Percentiles rank a stretch among this genome's conserved stretches.
Conservation (phyloP, 2,329 filamentous ascomycete species). For the Graphiopsis chlorocephala region DNA sequence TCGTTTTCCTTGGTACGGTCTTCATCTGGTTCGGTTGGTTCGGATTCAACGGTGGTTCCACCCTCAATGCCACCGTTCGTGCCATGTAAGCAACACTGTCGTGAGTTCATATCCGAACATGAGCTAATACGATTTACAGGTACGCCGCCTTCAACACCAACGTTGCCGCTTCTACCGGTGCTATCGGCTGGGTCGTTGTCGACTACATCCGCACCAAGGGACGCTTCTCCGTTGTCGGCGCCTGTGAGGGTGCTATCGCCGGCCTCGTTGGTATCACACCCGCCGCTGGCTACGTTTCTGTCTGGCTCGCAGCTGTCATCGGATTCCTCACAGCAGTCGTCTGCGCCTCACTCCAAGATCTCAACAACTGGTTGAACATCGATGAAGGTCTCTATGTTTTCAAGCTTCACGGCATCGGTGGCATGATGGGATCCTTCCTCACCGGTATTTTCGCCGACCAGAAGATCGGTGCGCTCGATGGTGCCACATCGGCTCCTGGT, state of each 20-base stretch:
- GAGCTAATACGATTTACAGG: background rate
- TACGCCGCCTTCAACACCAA: constrained; percentile 59
- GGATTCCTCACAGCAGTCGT: constrained; percentile 55
- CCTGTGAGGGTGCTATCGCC: constrained; percentile 57
- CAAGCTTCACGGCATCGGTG: constrained; percentile 58
- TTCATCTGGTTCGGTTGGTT: constrained; percentile 66
- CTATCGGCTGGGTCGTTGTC: constrained; percentile 54
- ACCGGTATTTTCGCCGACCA: constrained; percentile 57
- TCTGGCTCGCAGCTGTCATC: constrained; percentile 55
- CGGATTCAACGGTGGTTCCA: constrained; percentile 58
- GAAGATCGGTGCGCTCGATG: constrained; percentile 50
- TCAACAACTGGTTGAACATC: constrained; percentile 55
- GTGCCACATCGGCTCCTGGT: constrained; percentile 47
- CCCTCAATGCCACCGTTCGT: constrained; percentile 52
- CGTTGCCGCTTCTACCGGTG: constrained; percentile 53
- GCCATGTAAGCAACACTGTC: constrained; percentile 38
- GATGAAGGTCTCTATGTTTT: constrained; percentile 61
- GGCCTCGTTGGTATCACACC: constrained; percentile 61
- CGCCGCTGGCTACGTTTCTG: constrained; percentile 52
- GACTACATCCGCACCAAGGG: constrained; percentile 53
- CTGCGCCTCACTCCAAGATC: constrained; percentile 49
- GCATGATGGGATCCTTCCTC: constrained; percentile 57
- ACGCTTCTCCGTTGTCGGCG: constrained; percentile 55
- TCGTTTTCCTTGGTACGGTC: constrained; percentile 63
- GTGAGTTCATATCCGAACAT: background rate